Evolutionary conservation across 2,329 filamentous ascomycete species (phyloP).

Genomic region (Cladophialophora yegresii): DNA sequence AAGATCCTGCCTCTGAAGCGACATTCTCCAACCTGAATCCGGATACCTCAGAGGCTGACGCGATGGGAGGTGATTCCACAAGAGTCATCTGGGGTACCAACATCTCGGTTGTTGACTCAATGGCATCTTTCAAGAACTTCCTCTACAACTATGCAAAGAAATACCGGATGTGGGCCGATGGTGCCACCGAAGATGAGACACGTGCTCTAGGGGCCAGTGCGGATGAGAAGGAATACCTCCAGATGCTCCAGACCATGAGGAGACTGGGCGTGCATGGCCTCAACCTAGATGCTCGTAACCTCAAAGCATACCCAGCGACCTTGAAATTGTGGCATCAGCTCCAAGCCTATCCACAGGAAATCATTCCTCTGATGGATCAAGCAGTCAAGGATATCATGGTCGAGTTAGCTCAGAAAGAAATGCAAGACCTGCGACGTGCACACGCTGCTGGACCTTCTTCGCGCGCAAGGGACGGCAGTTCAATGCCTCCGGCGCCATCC

Average conservation of each 20-base stretch:
- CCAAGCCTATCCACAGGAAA: conserved; percentile 91
- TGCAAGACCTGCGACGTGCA: conserved; percentile 64
- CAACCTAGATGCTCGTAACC: conserved; percentile 83
- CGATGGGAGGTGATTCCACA: conserved; percentile 76
- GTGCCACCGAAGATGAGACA: conserved; percentile 75
- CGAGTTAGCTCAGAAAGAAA: conserved; percentile 79
- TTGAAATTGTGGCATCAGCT: conserved; percentile 94
- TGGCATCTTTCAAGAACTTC: conserved; percentile 87
- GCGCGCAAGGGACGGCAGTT: conserved; percentile 62
- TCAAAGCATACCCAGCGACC: conserved; percentile 90
- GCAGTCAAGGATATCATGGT: conserved; percentile 90
- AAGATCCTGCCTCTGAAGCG: conserved; percentile 56
- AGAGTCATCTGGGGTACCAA: conserved; percentile 97
- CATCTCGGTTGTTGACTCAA: conserved; percentile 86
- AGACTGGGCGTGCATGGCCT: conserved; percentile 79
- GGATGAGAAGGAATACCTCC: conserved; percentile 78
- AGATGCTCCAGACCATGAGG: conserved; percentile 87
- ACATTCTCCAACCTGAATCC: conserved; percentile 72
- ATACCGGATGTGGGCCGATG: conserved; percentile 89
- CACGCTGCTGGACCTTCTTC: conserved; percentile 56
- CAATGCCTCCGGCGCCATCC: conserved; percentile 74
- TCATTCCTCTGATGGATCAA: conserved; percentile 95
- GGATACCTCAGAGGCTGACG: conserved; percentile 87
- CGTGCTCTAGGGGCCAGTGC: conserved; percentile 67
- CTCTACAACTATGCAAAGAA: conserved; percentile 88